phyloP scores from a whole-genome alignment of 768 basidiomycete species.

The Clavaria fumosa region DNA sequence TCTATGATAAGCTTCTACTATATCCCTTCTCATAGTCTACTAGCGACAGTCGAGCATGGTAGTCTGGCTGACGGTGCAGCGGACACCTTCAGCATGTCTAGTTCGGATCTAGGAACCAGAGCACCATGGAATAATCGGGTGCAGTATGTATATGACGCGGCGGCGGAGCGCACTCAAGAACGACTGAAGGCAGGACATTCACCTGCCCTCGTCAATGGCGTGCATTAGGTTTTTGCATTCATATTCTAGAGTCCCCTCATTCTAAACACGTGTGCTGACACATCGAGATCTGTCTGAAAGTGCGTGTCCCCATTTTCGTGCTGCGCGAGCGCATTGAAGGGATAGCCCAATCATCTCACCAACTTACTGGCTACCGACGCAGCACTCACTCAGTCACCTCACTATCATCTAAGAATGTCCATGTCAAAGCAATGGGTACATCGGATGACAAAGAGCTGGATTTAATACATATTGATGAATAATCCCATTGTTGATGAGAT shows the following conservation, averaged over 20 bases:
- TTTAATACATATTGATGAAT: too few species aligned
- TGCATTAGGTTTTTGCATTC: conserved; percentile 26
- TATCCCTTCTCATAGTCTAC: neutral
- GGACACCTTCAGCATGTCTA: conserved; percentile 37
- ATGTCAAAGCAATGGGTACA: too few species aligned
- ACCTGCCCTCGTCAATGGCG: conserved; percentile 26
- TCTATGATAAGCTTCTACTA: conserved; percentile 23
- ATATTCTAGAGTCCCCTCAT: too few species aligned
- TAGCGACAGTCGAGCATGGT: conserved; percentile 7
- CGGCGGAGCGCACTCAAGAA: conserved; percentile 62
- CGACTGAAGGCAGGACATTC: conserved; percentile 31
- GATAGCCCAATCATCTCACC: too few species aligned
- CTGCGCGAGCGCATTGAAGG: neutral
- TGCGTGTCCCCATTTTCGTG: too few species aligned
- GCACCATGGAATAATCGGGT: conserved; percentile 27
- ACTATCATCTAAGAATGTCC: too few species aligned
- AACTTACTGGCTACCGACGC: too few species aligned
- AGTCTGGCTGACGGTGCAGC: conserved; percentile 41
- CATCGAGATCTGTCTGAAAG: too few species aligned
- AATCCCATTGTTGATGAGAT: too few species aligned
- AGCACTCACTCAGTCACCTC: too few species aligned
- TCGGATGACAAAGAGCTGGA: too few species aligned
- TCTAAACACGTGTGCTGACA: too few species aligned
- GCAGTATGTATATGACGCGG: conserved; percentile 85
- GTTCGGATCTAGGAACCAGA: conserved; percentile 31